Conservation (phyloP, 768 basidiomycete species). For the Auriscalpium orientale region DNA sequence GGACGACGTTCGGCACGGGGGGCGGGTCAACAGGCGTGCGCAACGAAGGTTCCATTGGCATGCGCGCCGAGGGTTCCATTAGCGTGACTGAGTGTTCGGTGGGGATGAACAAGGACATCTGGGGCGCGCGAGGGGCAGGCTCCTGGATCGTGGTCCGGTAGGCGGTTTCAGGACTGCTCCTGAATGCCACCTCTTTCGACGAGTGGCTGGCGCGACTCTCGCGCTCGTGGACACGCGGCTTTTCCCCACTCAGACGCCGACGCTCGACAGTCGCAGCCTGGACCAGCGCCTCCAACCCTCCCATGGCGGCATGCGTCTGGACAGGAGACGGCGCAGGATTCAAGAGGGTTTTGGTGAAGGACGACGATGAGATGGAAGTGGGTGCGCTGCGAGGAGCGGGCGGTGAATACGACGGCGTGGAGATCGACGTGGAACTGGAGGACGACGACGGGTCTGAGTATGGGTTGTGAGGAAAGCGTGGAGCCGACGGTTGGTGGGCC, state of each 20-base stretch:
- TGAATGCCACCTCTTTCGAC: not conserved
- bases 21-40: not conserved
- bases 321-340: conserved; percentile 18
- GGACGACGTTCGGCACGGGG: not conserved
- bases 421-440: not conserved
- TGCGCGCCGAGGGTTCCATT: not conserved
- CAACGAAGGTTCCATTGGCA: not conserved
- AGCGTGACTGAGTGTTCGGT: not conserved
- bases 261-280: conserved; percentile 66
- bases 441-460: not conserved
- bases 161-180: not conserved
- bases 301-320: conserved; percentile 12
- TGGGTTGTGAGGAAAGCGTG: not conserved
- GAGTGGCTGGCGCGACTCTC: not conserved
- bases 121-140: not conserved
- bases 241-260: conserved; percentile 36
- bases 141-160: not conserved
- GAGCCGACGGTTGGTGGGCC: not conserved
- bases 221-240: not conserved
- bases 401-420: not conserved
- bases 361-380: conserved; percentile 1
- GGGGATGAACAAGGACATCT: not conserved
- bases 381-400: conserved; percentile 7
- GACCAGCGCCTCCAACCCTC: conserved; percentile 58
- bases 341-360: conserved; percentile 15